phyloP scores from a whole-genome alignment of 2,329 filamentous ascomycete species.

The Dryadomyces quercus-mongolicae region DNA sequence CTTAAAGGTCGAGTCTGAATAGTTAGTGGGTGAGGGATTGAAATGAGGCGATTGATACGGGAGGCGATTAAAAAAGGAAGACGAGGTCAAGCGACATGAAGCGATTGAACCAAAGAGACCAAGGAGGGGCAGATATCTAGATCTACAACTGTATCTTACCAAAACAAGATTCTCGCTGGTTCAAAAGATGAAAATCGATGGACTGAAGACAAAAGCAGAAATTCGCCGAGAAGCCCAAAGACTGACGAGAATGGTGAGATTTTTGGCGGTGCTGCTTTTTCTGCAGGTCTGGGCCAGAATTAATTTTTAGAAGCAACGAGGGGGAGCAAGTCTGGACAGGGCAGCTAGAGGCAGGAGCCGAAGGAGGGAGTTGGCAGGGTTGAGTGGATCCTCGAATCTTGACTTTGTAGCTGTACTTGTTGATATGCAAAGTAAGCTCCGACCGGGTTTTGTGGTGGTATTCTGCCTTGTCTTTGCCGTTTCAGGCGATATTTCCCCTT shows the following conservation, averaged over 20 bases:
- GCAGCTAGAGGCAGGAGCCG: not conserved
- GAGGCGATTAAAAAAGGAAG: not conserved
- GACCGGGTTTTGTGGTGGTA: not conserved
- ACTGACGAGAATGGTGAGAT: not conserved
- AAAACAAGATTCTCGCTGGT: too few relatives aligned
- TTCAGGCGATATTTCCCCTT: not conserved
- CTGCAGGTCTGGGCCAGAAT: not conserved
- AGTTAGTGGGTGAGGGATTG: not conserved
- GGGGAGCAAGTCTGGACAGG: not conserved
- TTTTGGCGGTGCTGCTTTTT: not conserved
- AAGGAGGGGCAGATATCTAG: not conserved
- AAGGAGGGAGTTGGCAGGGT: not conserved
- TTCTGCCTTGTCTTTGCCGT: not conserved
- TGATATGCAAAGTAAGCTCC: not conserved
- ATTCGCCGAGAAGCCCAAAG: not conserved
- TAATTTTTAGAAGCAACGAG: constrained; percentile 1
- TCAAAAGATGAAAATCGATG: too few relatives aligned
- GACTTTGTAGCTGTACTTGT: constrained; percentile 1
- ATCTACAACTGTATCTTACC: too few relatives aligned
- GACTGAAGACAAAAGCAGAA: not conserved
- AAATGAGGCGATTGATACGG: not conserved
- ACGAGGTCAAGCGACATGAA: too few relatives aligned
- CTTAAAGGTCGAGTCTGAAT: constrained; percentile 5
- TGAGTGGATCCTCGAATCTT: not conserved
- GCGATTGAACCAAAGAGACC: not conserved